Conservation (phyloP, 139 green algal genomes). For the Parachlorella kessleri region DNA sequence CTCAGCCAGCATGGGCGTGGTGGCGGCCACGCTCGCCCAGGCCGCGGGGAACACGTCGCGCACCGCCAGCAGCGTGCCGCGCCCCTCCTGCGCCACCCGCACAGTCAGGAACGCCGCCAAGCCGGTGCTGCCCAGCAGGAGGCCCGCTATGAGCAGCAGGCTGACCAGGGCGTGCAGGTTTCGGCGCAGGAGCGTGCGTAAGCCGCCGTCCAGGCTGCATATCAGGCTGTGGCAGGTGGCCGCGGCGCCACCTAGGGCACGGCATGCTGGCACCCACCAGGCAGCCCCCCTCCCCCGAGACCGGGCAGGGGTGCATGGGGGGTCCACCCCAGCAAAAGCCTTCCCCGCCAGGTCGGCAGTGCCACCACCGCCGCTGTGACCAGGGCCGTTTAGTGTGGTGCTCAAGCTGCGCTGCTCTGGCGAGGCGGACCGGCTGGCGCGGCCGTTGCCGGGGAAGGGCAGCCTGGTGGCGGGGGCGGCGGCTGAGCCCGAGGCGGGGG, state of each 20-base stretch:
- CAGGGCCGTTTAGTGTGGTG: too few species aligned
- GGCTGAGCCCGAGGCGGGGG: too few species aligned
- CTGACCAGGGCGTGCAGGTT: conserved; percentile 52
- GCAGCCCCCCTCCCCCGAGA: too few species aligned
- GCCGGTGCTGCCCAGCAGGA: conserved; percentile 50
- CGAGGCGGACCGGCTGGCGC: too few species aligned
- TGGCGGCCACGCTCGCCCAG: conserved; percentile 15
- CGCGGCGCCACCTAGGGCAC: not conserved
- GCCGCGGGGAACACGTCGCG: conserved; percentile 33
- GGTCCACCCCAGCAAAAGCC: too few species aligned
- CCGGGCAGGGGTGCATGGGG: too few species aligned
- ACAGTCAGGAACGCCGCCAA: conserved; percentile 52
- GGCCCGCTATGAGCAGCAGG: conserved; percentile 25
- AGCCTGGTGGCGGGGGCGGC: too few species aligned
- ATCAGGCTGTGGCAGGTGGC: not conserved
- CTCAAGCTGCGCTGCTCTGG: too few species aligned
- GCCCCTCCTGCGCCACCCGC: conserved; percentile 43
- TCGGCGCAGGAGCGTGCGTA: conserved; percentile 17
- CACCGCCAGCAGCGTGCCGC: conserved; percentile 20
- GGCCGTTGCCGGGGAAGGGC: too few species aligned
- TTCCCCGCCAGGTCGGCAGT: too few species aligned
- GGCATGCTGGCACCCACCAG: not conserved
- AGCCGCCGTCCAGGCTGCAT: conserved; percentile 7
- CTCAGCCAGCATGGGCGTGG: conserved; percentile 20
- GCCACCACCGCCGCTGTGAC: too few species aligned